Conservation (phyloP, 305 asterid species). For the Coffea humblotiana region DNA sequence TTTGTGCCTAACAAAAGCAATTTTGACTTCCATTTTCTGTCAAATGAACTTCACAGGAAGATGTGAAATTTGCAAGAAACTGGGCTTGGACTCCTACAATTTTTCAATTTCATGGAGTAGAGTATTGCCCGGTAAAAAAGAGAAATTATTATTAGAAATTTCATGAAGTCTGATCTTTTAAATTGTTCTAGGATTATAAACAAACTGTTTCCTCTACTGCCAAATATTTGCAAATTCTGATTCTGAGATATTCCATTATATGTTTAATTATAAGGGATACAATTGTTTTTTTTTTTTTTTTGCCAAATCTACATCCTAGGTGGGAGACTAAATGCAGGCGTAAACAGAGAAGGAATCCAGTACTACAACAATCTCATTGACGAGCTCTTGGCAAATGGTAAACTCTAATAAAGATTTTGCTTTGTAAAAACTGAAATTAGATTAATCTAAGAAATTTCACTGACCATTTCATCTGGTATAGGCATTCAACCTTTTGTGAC, state of each 20-base stretch:
- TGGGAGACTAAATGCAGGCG: too few relatives aligned
- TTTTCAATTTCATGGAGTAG: background rate
- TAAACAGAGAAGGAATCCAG: too few relatives aligned
- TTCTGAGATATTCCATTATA: too few relatives aligned
- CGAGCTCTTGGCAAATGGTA: conserved; percentile 20
- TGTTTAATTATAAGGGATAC: conserved; percentile 16
- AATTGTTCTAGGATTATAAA: background rate
- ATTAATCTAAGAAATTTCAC: background rate
- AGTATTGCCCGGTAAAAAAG: background rate
- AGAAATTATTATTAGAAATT: background rate
- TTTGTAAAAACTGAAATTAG: background rate
- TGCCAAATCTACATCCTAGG: too few relatives aligned
- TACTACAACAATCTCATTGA: background rate
- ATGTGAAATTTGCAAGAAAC: background rate
- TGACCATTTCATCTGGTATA: background rate
- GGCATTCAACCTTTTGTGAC: conserved; percentile 23
- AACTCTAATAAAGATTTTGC: background rate
- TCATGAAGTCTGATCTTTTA: background rate
- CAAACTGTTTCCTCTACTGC: background rate
- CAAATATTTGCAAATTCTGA: too few relatives aligned
- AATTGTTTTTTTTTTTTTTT: background rate
- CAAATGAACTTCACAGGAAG: background rate
- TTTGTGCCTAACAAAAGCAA: background rate
- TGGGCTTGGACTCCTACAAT: background rate
- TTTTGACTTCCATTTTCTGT: background rate